phyloP scores from a whole-genome alignment of 2,329 filamentous ascomycete genomes.

The Hypoxylon sp. region DNA sequence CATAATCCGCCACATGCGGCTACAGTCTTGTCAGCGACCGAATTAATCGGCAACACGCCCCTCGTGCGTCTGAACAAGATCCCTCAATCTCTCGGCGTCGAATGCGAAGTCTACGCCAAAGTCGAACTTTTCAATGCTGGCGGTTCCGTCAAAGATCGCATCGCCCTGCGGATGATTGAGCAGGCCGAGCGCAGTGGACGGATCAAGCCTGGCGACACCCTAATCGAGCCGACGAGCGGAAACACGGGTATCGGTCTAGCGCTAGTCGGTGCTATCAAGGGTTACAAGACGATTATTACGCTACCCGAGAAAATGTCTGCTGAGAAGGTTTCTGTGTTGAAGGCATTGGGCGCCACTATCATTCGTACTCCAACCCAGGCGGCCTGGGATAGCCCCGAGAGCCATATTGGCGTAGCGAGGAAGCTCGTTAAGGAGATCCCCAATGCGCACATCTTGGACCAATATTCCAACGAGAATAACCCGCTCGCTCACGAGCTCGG shows the following conservation, averaged over 20 bases:
- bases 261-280: conserved; percentile 93
- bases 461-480: conserved; percentile 94
- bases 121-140: conserved; percentile 94
- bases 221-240: conserved; percentile 97
- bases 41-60: conserved; percentile 97
- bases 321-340: conserved; percentile 95
- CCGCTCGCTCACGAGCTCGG: conserved; percentile 93
- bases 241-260: conserved; percentile 98
- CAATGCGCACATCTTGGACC: conserved; percentile 96
- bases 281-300: conserved; percentile 98
- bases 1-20: conserved; percentile 49
- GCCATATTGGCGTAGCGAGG: conserved; percentile 93
- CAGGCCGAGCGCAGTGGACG: conserved; percentile 90
- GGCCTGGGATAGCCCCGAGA: conserved; percentile 93
- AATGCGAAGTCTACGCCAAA: conserved; percentile 91
- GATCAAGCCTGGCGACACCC: conserved; percentile 95
- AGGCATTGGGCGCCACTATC: conserved; percentile 94
- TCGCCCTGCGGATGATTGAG: conserved; percentile 97
- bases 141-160: conserved; percentile 93
- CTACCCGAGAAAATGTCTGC: conserved; percentile 99
- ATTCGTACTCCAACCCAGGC: conserved; percentile 97
- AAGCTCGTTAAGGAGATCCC: conserved; percentile 95
- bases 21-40: conserved; percentile 73
- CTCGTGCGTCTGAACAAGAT: conserved; percentile 94
- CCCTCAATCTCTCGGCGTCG: conserved; percentile 89